These are phyloP conservation scores for Nakaseomyces uthaithaninus DNA, from an alignment of 1,139 yeast species.

Conservation along the genomic window DNA sequence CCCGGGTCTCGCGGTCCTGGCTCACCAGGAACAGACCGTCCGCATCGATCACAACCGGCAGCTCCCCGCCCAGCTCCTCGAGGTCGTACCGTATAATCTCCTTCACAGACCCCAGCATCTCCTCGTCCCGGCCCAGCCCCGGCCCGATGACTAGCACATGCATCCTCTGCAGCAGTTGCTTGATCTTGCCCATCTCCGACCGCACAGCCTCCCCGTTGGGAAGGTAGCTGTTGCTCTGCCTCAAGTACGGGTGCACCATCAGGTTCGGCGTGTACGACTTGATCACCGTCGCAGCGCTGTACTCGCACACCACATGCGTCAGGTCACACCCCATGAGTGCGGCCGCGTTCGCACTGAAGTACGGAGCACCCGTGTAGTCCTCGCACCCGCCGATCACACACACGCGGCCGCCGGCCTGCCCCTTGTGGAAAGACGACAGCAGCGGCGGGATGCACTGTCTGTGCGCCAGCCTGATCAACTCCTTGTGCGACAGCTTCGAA, in stretches of 20 bases:
- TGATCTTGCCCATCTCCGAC: constrained; percentile 46
- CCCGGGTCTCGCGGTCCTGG: constrained; percentile 20
- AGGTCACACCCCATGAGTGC: constrained; percentile 83
- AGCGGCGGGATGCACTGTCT: constrained; percentile 66
- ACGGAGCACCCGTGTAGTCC: constrained; percentile 93
- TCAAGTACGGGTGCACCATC: constrained; percentile 90
- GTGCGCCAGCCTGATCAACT: constrained; percentile 43
- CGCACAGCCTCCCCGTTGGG: constrained; percentile 8
- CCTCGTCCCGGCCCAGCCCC: constrained; percentile 77
- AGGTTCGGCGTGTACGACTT: constrained; percentile 85
- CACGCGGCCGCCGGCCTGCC: constrained; percentile 80
- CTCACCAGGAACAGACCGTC: constrained; percentile 59
- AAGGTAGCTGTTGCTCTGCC: constrained; percentile 17
- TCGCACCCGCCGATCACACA: constrained; percentile 91
- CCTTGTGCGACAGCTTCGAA: constrained; percentile 33
- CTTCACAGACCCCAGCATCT: constrained; percentile 55
- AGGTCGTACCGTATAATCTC: constrained; percentile 44
- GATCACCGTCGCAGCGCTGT: constrained; percentile 68
- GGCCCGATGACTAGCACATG: constrained; percentile 89
- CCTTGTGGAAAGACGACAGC: constrained; percentile 66
- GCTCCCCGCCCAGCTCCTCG: constrained; percentile 30
- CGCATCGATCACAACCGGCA: constrained; percentile 80
- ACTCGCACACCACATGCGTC: constrained; percentile 80
- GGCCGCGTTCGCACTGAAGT: constrained; percentile 76
- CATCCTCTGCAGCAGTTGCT: constrained; percentile 49